These are phyloP conservation scores for Pyricularia grisea DNA, from an alignment of 2,329 filamentous ascomycete species.

Conservation along the genomic window DNA sequence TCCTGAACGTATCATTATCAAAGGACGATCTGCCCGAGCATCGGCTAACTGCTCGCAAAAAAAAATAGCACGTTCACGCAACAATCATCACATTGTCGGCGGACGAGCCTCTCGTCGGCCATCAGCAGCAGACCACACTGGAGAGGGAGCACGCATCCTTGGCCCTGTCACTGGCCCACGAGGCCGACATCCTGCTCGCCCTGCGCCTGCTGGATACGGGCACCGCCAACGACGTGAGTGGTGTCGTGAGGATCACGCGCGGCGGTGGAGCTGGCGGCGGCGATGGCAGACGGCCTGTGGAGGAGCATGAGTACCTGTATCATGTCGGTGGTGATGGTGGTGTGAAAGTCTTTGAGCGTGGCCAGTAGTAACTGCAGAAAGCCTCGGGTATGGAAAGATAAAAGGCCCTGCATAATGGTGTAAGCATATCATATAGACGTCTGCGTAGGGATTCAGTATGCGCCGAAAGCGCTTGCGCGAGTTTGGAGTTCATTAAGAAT, in stretches of 20 bases:
- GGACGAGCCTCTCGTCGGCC: conserved; percentile 60
- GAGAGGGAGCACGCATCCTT: conserved; percentile 66
- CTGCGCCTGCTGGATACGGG: conserved; percentile 76
- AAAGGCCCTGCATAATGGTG: no score
- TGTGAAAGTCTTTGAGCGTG: conserved; percentile 77
- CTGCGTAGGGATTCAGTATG: neutral
- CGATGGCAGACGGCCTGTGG: conserved; percentile 17
- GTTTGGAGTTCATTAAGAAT: neutral
- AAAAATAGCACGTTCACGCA: conserved; percentile 48
- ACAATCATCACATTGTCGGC: conserved; percentile 61
- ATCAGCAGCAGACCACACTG: conserved; percentile 51
- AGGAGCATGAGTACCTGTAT: conserved; percentile 70
- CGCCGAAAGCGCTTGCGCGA: no score
- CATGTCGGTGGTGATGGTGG: conserved; percentile 69
- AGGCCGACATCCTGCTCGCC: conserved; percentile 61
- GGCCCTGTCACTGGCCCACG: conserved; percentile 62
- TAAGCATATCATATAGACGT: neutral
- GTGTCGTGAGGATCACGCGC: conserved; percentile 67
- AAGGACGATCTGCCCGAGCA: neutral
- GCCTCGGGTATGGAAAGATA: no score
- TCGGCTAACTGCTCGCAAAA: neutral
- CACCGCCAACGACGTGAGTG: conserved; percentile 82
- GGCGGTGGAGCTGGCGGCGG: conserved; percentile 27
- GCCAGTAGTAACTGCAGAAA: conserved; percentile 33
- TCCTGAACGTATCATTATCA: neutral